Base-by-base conservation (phyloP, 2,329 filamentous ascomycete species). In the Hypomyces perniciosus region DNA sequence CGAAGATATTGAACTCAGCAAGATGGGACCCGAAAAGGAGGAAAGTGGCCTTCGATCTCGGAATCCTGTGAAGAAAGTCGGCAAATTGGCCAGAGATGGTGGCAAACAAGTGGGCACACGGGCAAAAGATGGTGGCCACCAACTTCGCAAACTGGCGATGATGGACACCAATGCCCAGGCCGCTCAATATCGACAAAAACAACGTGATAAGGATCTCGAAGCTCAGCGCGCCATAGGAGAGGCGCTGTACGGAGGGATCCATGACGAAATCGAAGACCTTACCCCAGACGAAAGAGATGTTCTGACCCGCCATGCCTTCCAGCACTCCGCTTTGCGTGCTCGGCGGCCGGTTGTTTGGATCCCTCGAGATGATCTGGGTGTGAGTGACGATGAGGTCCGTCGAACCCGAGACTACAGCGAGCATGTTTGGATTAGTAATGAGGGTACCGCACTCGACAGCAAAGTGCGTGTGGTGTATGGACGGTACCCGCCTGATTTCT, bases 231-330 rank as follows among this genome's bases (percentile, higher is more conserved):
- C 80, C 2, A 86, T 92, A 28, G 87, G 86, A 6, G 85, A 90
- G 44, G 86, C 90, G 3, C 76, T 97, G 2, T 99, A 91, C 66
- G 85, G 88, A 26, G 88, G 88, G 4, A 88, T 91, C 61, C 85
- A 92, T 57, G 92, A 97, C 62, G 91, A 96, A 72, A 85, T 99
- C 56, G 92, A 96, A 67, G 93, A 99, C 64, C 75, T 99, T 44
- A 93, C 89, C 1, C 89, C 90, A 0, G 88, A 92, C 13, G 90
- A 96, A 66, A 81, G 93, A 60, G 91, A 97, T 63, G 77, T 83
- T 52, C 80, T 97, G 37, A 87, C 93, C 9, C 85, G 85, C 49
- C 85, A 90, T 61, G 90, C 92, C 1, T 99, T 99, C 68, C 85
- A 91, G 69, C 93, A 99, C 63, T 85, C 84, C 33, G 93, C 93